Evolutionary conservation across 2,329 filamentous ascomycete genomes (phyloP).

Genomic region (Beauveria caledonica): DNA sequence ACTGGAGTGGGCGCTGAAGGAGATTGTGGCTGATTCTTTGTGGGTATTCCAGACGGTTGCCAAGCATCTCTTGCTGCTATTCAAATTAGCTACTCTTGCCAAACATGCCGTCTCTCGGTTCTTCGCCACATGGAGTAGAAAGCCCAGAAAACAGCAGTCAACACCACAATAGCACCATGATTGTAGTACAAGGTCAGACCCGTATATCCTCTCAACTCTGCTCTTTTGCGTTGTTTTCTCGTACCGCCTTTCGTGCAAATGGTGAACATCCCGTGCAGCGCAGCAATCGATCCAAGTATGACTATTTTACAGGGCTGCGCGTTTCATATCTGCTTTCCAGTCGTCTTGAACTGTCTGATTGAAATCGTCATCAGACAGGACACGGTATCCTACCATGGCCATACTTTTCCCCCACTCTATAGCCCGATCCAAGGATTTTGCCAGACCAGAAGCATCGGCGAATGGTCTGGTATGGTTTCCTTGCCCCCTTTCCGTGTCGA

Average conservation of each 20-base stretch:
- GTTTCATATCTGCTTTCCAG: slow-evolving; percentile 26
- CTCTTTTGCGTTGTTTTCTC: neutral
- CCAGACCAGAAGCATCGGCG: slow-evolving; percentile 30
- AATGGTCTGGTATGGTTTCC: slow-evolving; percentile 28
- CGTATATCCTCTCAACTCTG: neutral
- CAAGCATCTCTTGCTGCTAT: neutral
- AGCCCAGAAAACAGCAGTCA: neutral
- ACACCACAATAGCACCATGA: neutral
- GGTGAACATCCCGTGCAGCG: too few species aligned
- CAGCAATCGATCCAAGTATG: too few species aligned
- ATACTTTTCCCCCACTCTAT: slow-evolving; percentile 34
- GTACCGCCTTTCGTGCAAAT: neutral
- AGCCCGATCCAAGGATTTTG: slow-evolving; percentile 25
- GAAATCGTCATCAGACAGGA: slow-evolving; percentile 24
- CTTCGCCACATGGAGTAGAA: neutral
- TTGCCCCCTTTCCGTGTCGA: slow-evolving; percentile 25
- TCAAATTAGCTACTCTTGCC: neutral
- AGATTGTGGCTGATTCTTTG: slow-evolving; percentile 3
- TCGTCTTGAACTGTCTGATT: slow-evolving; percentile 17
- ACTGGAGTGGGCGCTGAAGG: slow-evolving; percentile 14
- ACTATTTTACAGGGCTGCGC: slow-evolving; percentile 14
- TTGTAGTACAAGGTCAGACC: neutral
- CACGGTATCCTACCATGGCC: slow-evolving; percentile 23
- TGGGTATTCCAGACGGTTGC: slow-evolving; percentile 1
- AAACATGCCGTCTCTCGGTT: neutral